A percentile compares a stretch with the other conserved stretches of the same genome.
phyloP scores from a whole-genome alignment of 164 flowering plant genomes.

The Macadamia integrifolia region DNA sequence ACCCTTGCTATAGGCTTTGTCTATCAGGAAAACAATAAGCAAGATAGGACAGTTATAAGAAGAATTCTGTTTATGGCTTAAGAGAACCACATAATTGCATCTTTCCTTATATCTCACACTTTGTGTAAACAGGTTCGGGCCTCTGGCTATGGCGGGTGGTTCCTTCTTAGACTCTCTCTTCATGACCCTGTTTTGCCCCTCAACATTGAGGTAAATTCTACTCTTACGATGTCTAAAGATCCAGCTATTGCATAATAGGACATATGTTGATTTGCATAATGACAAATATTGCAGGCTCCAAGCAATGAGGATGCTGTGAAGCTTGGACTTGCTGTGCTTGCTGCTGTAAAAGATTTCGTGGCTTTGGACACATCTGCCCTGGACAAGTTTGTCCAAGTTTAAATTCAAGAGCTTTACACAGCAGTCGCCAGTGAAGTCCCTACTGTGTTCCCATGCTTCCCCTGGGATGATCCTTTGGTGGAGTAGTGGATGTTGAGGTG shows the following conservation, averaged over 20 bases:
- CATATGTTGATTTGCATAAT: not conserved
- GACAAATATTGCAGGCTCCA: slow-evolving; percentile 47
- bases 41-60: too few species aligned
- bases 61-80: too few species aligned
- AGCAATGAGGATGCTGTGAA: slow-evolving; percentile 71
- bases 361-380: slow-evolving; percentile 78
- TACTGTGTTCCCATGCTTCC: not conserved
- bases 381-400: slow-evolving; percentile 48
- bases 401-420: not conserved
- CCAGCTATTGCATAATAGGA: not conserved
- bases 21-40: too few species aligned
- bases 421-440: not conserved
- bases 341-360: slow-evolving; percentile 59
- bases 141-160: slow-evolving; percentile 96
- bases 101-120: too few species aligned
- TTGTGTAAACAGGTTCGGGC: slow-evolving; percentile 55
- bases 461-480: not conserved
- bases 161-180: slow-evolving; percentile 90
- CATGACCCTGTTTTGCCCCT: slow-evolving; percentile 98
- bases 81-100: too few species aligned
- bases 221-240: not conserved
- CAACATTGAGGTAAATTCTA: slow-evolving; percentile 69
- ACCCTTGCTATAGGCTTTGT: too few species aligned
- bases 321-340: slow-evolving; percentile 69
- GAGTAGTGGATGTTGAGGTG: not conserved